Evolutionary conservation across 2,329 filamentous ascomycete genomes (phyloP), one percentile per base, ranked within the genome.

Genomic region (Salinomyces thailandicus): DNA sequence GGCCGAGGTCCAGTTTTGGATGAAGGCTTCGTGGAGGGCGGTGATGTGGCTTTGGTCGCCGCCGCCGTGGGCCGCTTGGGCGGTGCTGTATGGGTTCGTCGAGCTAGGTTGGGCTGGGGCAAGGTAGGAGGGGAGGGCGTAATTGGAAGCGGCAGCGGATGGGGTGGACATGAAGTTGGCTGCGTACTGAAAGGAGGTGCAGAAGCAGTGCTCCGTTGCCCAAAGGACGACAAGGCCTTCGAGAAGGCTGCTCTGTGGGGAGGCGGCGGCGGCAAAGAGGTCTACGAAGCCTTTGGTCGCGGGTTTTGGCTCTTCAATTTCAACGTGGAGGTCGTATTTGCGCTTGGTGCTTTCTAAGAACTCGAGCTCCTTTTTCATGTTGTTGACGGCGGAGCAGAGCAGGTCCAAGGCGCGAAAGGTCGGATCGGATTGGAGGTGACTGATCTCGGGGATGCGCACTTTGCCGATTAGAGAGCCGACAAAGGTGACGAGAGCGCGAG

Each of bases 171-270:
- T 60, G 50, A 68, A 68, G 19, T 57, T 63, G 14, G 60, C 56
- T 30, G 66, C 65, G 37, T 69, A 68, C 38, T 62, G 58, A 65
- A 66, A 69, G 18, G 66, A 66, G 27, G 55, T 56, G 35, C 63
- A 62, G 42, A 68, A 69, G 50, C 59, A 63, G 45, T 69, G 74
- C 60, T 89, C 82, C 1, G 79, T 85, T n/a, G 75, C 77, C 77
- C 80, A 87, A 16, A 86, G 71, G n/a, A 83, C 69, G 2, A 84
- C 71, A 43, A 84, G 66, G 5, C 77, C 79, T 53, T 85, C 79
- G 2, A 86, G 60, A 51, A 83, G 53, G 1, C 60, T 67, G 2
- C 64, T 62, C 5, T 63, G 65, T 0, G 68, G 60, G 34, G 67
- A 66, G 9, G 72, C 65, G 3, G 68, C 68, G n/a, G 66, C 69